Conservation (phyloP, 768 basidiomycete species). For the Pulveroboletus sp. region DNA sequence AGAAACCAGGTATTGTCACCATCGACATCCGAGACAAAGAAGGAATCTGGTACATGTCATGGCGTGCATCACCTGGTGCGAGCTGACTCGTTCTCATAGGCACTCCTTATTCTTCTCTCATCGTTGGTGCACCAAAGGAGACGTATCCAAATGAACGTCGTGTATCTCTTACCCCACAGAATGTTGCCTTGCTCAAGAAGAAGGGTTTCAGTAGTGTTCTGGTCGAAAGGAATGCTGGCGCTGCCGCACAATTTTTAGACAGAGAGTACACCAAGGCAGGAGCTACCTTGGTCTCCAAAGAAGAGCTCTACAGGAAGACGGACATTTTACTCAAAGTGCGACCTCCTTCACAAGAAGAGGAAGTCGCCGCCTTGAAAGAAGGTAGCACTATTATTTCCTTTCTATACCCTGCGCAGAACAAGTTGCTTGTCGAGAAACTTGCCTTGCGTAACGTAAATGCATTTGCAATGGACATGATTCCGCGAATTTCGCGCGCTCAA, state of each 20-base stretch:
- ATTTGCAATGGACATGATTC: constrained; percentile 92
- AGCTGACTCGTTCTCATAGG: constrained; percentile 32
- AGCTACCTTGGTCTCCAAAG: constrained; percentile 69
- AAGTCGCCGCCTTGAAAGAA: constrained; percentile 60
- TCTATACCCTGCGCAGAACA: constrained; percentile 82
- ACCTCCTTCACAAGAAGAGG: constrained; percentile 64
- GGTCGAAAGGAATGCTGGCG: constrained; percentile 70
- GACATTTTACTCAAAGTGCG: constrained; percentile 89
- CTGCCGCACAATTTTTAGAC: constrained; percentile 74
- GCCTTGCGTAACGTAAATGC: constrained; percentile 65
- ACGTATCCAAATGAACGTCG: constrained; percentile 75
- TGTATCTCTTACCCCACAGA: constrained; percentile 80
- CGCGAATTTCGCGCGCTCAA: constrained; percentile 86
- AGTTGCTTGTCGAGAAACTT: constrained; percentile 65
- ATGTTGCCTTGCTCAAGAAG: constrained; percentile 70
- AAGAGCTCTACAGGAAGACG: constrained; percentile 62
- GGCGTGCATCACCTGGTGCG: neutral
- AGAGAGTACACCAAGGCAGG: constrained; percentile 78
- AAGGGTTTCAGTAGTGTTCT: constrained; percentile 78
- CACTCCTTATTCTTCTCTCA: constrained; percentile 67
- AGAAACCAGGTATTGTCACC: constrained; percentile 16
- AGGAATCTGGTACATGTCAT: constrained; percentile 24
- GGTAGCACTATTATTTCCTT: constrained; percentile 83
- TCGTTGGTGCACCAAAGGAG: constrained; percentile 76
- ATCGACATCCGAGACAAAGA: constrained; percentile 14